phyloP scores from a whole-genome alignment of 1,284 basidiomycete genomes.

The Exsudoporus floridanus region DNA sequence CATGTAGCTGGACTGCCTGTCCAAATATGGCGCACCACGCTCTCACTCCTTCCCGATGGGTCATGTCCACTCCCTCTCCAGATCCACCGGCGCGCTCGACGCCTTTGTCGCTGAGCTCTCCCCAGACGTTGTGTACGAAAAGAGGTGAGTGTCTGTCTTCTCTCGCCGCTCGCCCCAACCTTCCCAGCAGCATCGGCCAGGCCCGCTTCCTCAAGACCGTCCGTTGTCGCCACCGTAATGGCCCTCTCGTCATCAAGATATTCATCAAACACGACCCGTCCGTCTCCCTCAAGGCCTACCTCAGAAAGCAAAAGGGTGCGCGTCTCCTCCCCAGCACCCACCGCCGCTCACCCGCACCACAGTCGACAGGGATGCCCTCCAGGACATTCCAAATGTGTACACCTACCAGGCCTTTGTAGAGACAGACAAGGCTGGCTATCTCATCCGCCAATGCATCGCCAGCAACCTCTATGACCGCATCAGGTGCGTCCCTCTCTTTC shows the following conservation, averaged over 20 bases:
- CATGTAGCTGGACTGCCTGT: background rate
- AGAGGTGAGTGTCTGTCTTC: slow-evolving; percentile 58
- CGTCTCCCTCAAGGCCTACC: slow-evolving; percentile 60
- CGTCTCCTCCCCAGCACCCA: accelerated
- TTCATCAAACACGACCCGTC: slow-evolving; percentile 77
- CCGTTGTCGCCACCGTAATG: slow-evolving; percentile 69
- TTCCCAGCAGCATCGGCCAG: slow-evolving; percentile 67
- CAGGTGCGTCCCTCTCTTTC: slow-evolving; percentile 59
- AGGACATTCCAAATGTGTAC: slow-evolving; percentile 86
- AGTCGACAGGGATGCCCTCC: slow-evolving; percentile 84
- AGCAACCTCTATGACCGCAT: slow-evolving; percentile 97
- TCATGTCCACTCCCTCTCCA: slow-evolving; percentile 64
- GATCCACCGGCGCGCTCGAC: slow-evolving; percentile 78
- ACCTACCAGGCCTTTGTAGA: slow-evolving; percentile 91
- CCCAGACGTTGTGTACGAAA: slow-evolving; percentile 84
- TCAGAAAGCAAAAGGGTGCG: slow-evolving; percentile 64
- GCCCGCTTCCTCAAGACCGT: slow-evolving; percentile 95
- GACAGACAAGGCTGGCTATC: slow-evolving; percentile 94
- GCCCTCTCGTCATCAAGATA: slow-evolving; percentile 76
- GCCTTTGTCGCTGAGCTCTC: slow-evolving; percentile 88
- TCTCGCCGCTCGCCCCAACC: background rate
- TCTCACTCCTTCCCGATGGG: slow-evolving; percentile 49
- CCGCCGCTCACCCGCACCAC: slow-evolving; percentile 6
- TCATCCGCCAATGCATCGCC: slow-evolving; percentile 93
- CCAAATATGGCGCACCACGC: slow-evolving; percentile 9